These are phyloP conservation scores for Achlya hypogyna DNA, from an alignment of 352 stramenopile genomes.

Conservation along the genomic window DNA sequence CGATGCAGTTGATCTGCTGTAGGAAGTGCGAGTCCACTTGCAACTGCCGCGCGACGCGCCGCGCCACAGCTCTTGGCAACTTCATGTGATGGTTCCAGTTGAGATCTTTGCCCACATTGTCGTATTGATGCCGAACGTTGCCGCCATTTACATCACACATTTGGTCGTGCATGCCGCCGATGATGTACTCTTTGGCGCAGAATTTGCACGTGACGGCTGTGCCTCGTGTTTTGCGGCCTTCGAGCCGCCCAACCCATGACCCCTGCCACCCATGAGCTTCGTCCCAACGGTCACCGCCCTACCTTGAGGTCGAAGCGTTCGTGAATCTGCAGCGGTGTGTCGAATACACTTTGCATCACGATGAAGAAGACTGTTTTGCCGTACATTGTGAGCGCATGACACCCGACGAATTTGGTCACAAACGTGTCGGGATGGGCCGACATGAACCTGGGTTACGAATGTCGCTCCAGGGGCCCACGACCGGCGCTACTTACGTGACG, in stretches of 20 bases:
- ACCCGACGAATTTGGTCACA: constrained; percentile 72
- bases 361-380: constrained; percentile 80
- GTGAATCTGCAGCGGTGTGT: constrained; percentile 68
- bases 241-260: constrained; percentile 70
- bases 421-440: constrained; percentile 54
- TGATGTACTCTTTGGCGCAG: constrained; percentile 50
- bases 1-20: constrained; percentile 89
- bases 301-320: constrained; percentile 70
- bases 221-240: constrained; percentile 59
- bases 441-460: background rate
- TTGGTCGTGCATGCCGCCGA: constrained; percentile 62
- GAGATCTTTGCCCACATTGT: constrained; percentile 74
- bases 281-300: background rate
- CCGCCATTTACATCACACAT: constrained; percentile 55
- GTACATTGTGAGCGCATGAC: constrained; percentile 76
- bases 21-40: constrained; percentile 85
- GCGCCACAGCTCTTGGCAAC: constrained; percentile 39
- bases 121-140: constrained; percentile 63
- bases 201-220: constrained; percentile 67
- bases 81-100: constrained; percentile 82
- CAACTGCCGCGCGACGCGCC: constrained; percentile 60
- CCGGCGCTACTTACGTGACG: constrained; percentile 45
- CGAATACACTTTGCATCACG: constrained; percentile 78
- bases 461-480: background rate
- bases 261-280: constrained; percentile 23